Conservation (phyloP, 164 flowering plant species). For the Annona squamosa region DNA sequence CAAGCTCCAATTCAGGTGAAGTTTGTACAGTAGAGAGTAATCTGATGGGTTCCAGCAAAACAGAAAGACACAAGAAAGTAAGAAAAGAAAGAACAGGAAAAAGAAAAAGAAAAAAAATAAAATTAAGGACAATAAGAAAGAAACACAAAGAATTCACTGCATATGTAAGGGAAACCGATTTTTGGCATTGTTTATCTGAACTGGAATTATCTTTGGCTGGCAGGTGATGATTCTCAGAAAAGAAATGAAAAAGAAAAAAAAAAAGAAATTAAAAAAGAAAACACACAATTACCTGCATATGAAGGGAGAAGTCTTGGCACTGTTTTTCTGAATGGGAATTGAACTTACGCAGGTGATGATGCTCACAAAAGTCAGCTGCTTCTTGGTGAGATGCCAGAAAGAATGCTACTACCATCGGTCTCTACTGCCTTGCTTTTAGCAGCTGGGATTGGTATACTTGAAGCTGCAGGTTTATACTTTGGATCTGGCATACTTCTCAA, state of each 20-base stretch:
- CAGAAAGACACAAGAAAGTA: background rate
- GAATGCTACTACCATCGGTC: slow-evolving; percentile 78
- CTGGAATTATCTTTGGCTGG: background rate
- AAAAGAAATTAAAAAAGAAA: too few relatives aligned
- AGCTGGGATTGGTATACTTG: slow-evolving; percentile 70
- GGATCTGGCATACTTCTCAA: slow-evolving; percentile 81
- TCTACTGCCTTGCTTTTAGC: slow-evolving; percentile 87
- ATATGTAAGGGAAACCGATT: background rate
- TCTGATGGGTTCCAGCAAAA: background rate
- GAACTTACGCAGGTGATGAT: slow-evolving; percentile 14
- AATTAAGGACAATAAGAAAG: background rate
- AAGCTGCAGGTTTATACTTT: slow-evolving; percentile 67
- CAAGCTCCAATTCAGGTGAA: slow-evolving; percentile 43
- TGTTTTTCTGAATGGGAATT: slow-evolving; percentile 1
- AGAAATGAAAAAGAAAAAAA: slow-evolving; percentile 26
- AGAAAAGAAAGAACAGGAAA: too few relatives aligned
- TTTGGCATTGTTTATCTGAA: slow-evolving; percentile 1
- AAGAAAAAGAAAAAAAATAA: too few relatives aligned
- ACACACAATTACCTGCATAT: background rate
- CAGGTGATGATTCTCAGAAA: slow-evolving; percentile 21
- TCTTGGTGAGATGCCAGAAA: slow-evolving; percentile 25
- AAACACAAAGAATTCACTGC: background rate
- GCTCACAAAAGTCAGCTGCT: slow-evolving; percentile 13
- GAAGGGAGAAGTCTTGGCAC: background rate
- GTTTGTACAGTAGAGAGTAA: background rate